Evolutionary conservation across 2,329 filamentous ascomycete species (phyloP).

Genomic region (Neophaeococcomyces aloes): DNA sequence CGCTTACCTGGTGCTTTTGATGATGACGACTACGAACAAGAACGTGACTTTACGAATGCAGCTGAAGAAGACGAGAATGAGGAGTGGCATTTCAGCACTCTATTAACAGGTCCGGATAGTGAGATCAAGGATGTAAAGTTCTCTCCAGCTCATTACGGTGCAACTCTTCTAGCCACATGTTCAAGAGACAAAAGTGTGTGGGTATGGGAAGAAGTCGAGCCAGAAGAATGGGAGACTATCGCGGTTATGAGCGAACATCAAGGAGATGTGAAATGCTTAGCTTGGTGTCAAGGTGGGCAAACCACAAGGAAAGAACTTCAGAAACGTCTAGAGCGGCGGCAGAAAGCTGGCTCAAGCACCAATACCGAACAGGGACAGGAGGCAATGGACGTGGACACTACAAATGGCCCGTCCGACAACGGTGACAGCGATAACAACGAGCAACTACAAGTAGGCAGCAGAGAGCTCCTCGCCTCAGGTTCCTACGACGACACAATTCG

Average conservation of each 20-base stretch:
- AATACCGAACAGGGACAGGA: not conserved
- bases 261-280: constrained; percentile 86
- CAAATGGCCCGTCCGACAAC: constrained; percentile 21
- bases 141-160: constrained; percentile 45
- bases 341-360: not conserved
- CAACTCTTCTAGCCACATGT: constrained; percentile 75
- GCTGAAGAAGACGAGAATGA: constrained; percentile 53
- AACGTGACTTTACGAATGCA: constrained; percentile 21
- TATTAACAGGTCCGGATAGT: constrained; percentile 88
- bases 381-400: constrained; percentile 27
- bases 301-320: constrained; percentile 5
- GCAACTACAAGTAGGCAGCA: constrained; percentile 13
- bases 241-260: constrained; percentile 91
- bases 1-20: constrained; percentile 6
- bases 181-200: constrained; percentile 88
- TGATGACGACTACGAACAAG: constrained; percentile 37
- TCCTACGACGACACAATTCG: constrained; percentile 90
- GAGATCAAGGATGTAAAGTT: constrained; percentile 78
- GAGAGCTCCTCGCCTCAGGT: constrained; percentile 70
- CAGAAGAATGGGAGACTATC: constrained; percentile 91
- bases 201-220: constrained; percentile 95
- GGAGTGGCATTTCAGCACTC: constrained; percentile 85
- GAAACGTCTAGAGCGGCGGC: constrained; percentile 12
- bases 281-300: constrained; percentile 66
- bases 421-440: constrained; percentile 11